Base-by-base conservation (phyloP, 345 rosid genomes). In the Geranium rotundifolium region DNA sequence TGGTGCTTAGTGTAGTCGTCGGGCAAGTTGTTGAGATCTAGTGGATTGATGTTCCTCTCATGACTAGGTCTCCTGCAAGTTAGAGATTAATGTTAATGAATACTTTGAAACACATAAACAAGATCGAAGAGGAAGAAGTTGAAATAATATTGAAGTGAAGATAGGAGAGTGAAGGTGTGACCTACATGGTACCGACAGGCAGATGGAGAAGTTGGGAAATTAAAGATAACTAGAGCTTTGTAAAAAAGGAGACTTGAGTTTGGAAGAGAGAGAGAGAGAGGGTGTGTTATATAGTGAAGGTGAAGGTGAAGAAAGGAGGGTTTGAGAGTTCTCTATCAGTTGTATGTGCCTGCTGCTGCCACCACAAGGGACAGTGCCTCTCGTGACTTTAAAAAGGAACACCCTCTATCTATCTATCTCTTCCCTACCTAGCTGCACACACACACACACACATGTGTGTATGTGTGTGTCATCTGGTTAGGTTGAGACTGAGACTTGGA, bases 21-120 rank as follows among this genome's bases (percentile, higher is more conserved):
- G 5, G 99, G 99, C 60, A 93, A 81, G 81, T 90, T 90, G 86
- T 93, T 93, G 83, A 93, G 99, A 79, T 93, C 99, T 67, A 93
- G 71, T 8, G 90, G 86, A 70, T 80, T 93, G 64, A 7, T 31
- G 37, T 31, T 31, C 37, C 63, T 79, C 68, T 83, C 90, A 1
- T n/a, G n/a, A 85, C 75, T 78, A n/a, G 95, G 85, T 90, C 96
- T 90, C 81, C 74, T 13, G 12, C n/a, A n/a, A n/a, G n/a, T n/a
- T n/a, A n/a, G n/a, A n/a, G n/a, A n/a, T n/a, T n/a, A n/a, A n/a
- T n/a, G n/a, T n/a, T n/a, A n/a, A n/a, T n/a, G n/a, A n/a, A n/a
- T n/a, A n/a, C n/a, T n/a, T n/a, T n/a, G n/a, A n/a, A n/a, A n/a
- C n/a, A n/a, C n/a, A n/a, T 31, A 31, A 2, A 31, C 7, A 31